phyloP scores from a whole-genome alignment of 2,329 filamentous ascomycete genomes.

The Aspergillus melleus region DNA sequence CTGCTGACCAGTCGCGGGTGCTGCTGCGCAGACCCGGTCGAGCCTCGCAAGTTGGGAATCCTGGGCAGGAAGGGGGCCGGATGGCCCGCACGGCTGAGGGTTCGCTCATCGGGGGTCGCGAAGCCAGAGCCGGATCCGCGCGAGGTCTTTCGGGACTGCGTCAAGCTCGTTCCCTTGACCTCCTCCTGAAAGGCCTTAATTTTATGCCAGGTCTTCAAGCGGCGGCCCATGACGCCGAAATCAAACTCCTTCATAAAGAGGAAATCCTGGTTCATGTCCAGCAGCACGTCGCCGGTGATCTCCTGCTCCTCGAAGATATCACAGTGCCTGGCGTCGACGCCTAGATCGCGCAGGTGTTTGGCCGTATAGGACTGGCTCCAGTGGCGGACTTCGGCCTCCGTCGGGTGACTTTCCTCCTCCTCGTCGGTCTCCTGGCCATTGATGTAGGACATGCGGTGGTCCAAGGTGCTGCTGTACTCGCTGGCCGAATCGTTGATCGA shows the following conservation, averaged over 20 bases:
- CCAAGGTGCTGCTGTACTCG: conserved; percentile 80
- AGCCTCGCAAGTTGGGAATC: conserved; percentile 37
- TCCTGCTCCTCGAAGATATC: conserved; percentile 95
- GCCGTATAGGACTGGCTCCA: conserved; percentile 85
- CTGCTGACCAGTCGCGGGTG: conserved; percentile 33
- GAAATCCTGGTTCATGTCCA: conserved; percentile 94
- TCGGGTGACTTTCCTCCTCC: conserved; percentile 74
- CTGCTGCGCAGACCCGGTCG: conserved; percentile 29
- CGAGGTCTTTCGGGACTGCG: conserved; percentile 40
- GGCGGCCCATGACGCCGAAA: conserved; percentile 82
- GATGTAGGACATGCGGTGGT: conserved; percentile 82
- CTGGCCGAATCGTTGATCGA: conserved; percentile 76
- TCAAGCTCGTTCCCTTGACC: conserved; percentile 58
- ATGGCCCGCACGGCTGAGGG: conserved; percentile 40
- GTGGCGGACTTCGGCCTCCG: conserved; percentile 68
- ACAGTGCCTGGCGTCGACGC: conserved; percentile 86
- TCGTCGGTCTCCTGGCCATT: conserved; percentile 94
- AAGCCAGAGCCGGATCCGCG: conserved; percentile 41
- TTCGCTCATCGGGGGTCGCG: conserved; percentile 50
- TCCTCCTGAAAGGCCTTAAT: conserved; percentile 91
- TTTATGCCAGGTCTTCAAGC: conserved; percentile 94
- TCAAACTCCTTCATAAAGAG: conserved; percentile 95
- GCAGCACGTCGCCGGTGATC: conserved; percentile 86
- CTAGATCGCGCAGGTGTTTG: conserved; percentile 80
- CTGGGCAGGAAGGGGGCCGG: conserved; percentile 43